Conservation (phyloP, 164 flowering plant genomes). For the Buxus sempervirens region DNA sequence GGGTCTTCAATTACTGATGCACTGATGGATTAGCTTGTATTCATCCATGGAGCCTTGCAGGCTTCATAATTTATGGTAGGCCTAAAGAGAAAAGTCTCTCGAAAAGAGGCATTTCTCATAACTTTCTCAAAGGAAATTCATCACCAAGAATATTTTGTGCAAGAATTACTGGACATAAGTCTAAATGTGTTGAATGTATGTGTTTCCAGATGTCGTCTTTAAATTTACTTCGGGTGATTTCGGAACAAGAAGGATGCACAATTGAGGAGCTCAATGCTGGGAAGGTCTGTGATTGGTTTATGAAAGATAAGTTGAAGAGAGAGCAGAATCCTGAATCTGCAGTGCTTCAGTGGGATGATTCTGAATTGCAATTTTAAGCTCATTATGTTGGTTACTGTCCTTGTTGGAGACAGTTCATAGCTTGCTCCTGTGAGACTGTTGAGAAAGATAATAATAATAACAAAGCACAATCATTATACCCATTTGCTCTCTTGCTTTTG, state of each 20-base stretch:
- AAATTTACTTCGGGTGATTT: constrained; percentile 71
- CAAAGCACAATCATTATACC: no score
- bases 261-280: constrained; percentile 91
- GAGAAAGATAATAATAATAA: no score
- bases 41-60: no score
- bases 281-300: constrained; percentile 78
- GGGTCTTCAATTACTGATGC: no score
- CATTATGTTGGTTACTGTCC: not conserved
- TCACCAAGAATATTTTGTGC: no score
- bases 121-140: no score
- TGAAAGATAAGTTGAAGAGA: constrained; percentile 84
- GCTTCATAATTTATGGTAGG: no score
- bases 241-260: constrained; percentile 78
- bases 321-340: constrained; percentile 79
- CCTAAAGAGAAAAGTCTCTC: no score
- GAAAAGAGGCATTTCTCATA: no score
- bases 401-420: not conserved
- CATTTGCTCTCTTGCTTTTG: no score
- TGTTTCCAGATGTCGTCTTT: constrained; percentile 71
- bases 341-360: constrained; percentile 89
- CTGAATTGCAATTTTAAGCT: constrained; percentile 38
- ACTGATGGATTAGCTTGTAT: no score
- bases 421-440: not conserved
- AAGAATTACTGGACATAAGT: no score
- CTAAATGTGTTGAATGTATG: not conserved